These are phyloP conservation scores for Aspergillus glaucus DNA, from an alignment of 2,329 filamentous ascomycete genomes.

Conservation along the genomic window DNA sequence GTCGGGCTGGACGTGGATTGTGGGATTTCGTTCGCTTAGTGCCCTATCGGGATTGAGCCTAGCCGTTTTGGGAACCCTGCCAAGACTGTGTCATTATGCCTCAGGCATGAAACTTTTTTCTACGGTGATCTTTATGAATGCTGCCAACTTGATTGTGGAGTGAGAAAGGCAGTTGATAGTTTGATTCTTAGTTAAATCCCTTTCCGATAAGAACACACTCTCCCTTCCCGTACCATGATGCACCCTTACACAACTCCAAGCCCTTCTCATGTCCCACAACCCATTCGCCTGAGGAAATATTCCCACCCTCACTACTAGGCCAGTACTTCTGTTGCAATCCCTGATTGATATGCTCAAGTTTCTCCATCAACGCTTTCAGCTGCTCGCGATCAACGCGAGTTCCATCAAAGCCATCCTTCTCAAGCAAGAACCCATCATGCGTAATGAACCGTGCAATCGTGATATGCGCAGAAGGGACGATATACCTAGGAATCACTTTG, in stretches of 20 bases:
- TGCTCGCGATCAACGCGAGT: conserved; percentile 41
- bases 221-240: conserved; percentile 82
- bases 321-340: conserved; percentile 69
- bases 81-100: conserved; percentile 14
- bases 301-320: conserved; percentile 45
- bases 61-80: conserved; percentile 20
- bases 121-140: background rate
- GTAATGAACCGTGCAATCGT: conserved; percentile 77
- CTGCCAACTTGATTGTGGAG: no score
- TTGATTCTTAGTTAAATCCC: conserved; percentile 29
- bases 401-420: conserved; percentile 30
- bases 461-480: conserved; percentile 83
- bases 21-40: conserved; percentile 43
- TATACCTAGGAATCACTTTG: conserved; percentile 70
- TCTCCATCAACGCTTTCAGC: conserved; percentile 59
- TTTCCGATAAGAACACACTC: conserved; percentile 56
- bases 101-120: conserved; percentile 7
- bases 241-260: conserved; percentile 66
- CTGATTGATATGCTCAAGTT: conserved; percentile 69
- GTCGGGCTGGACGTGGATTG: conserved; percentile 32
- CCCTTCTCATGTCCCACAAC: conserved; percentile 79
- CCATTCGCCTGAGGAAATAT: conserved; percentile 62
- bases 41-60: conserved; percentile 30
- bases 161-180: no score
- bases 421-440: conserved; percentile 49